Conservation (phyloP, 768 basidiomycete genomes). For the Russula abietina region DNA sequence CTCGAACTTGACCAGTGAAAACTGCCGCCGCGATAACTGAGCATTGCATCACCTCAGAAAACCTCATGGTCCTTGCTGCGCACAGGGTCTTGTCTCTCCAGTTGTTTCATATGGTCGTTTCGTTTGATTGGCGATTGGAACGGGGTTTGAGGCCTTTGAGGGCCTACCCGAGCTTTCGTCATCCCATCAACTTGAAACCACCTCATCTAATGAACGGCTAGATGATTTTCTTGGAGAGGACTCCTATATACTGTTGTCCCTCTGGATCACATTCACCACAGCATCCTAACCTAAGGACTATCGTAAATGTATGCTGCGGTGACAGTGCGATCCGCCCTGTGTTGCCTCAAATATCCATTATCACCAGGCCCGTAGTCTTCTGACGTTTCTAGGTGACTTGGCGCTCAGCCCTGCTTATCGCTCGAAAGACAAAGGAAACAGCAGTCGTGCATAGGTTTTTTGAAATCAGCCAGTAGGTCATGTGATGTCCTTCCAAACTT, state of each 20-base stretch:
- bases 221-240: not conserved
- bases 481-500: not conserved
- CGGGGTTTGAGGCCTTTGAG: too few relatives aligned
- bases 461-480: not conserved
- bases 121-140: too few relatives aligned
- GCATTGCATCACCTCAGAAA: not conserved
- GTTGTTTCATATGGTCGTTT: not conserved
- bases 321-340: not conserved
- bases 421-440: not conserved
- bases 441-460: not conserved
- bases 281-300: not conserved
- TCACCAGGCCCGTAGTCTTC: not conserved
- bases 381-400: not conserved
- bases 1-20: not conserved
- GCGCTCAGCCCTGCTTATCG: not conserved
- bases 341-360: not conserved
- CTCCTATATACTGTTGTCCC: not conserved
- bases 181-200: not conserved
- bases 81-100: not conserved
- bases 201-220: not conserved
- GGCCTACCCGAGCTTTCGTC: not conserved
- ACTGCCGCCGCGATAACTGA: not conserved
- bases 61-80: slow-evolving; percentile 1
- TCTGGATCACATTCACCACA: not conserved
- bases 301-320: not conserved